A percentile compares a stretch with the other conserved stretches of the same genome.
Conservation (phyloP, 345 rosid species). For the Syzygium oleosum region DNA sequence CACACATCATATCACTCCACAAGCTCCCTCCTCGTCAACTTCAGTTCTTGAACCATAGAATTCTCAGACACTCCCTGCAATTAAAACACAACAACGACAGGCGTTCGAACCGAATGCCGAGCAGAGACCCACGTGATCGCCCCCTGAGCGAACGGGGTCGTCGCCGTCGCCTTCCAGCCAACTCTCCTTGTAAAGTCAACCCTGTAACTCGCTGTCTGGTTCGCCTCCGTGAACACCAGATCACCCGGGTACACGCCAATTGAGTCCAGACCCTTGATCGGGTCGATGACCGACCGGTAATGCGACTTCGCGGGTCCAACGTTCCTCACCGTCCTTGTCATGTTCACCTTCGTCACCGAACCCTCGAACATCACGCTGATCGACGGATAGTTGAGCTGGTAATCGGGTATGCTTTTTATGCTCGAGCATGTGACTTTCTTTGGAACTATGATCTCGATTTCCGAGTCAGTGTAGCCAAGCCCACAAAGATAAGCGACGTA, state of each 20-base stretch:
- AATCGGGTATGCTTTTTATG: slow-evolving; percentile 3
- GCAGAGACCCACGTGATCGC: neutral
- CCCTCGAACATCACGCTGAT: neutral
- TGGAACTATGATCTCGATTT: slow-evolving; percentile 7
- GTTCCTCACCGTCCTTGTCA: neutral
- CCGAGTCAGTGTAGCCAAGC: slow-evolving; percentile 22
- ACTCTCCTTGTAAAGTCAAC: neutral
- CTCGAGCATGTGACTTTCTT: slow-evolving; percentile 9
- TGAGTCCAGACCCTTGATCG: neutral
- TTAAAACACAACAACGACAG: neutral
- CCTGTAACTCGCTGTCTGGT: neutral
- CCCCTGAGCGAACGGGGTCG: neutral
- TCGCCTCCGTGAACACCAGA: neutral
- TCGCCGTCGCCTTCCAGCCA: neutral
- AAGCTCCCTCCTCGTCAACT: neutral
- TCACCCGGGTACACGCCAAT: neutral
- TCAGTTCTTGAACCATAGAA: neutral
- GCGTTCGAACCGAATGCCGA: neutral
- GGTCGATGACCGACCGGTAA: neutral
- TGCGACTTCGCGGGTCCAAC: slow-evolving; percentile 7
- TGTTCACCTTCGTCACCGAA: slow-evolving; percentile 2
- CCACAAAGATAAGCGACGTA: slow-evolving; percentile 38
- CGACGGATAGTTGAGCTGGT: slow-evolving; percentile 15
- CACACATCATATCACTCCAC: neutral
- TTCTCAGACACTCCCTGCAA: neutral